Base-by-base conservation (phyloP, 192 early-diverging fungal species). In the Podila verticillata region DNA sequence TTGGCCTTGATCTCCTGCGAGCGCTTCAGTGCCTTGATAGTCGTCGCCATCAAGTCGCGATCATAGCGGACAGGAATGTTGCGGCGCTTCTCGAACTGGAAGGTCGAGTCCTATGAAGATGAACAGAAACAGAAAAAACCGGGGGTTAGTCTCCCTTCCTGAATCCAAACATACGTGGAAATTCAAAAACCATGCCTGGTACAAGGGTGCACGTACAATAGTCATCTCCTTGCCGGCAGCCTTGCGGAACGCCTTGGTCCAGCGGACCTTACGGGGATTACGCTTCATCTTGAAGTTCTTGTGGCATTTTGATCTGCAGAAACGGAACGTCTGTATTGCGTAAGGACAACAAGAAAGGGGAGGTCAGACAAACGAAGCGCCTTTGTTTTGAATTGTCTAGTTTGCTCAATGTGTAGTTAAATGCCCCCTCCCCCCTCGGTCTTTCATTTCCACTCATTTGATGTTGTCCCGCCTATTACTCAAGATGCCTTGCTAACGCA, bases 281-380 rank as follows among this genome's bases (percentile, higher is more conserved):
- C 98, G 92, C 91, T 98, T 98, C 94, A 99, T 97, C 84, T 99
- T 99, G 88, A 99, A 99, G 88, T 97, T 98, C 83, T 94, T 96
- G 93, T 99, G 96, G 87, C 98, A 99, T 89, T 99, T 98, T 73
- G 97, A 98, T 74, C 96, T 91, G 82, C 98, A 99, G 82, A 95
- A 97, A 54, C 95, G 90, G 85, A 97, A 97, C 30, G 90, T 89
- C 94, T 96, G 86, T 7, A 4, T 15, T 44, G 12, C 39, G 36
- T 12, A 44, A 44, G 10, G 39, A 44, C 12, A 44, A 44, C 1
- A 44, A 12, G 66, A 47, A n/a, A 57, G 24, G 39, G 39, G 17
- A 3, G 4, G 39, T 44, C 26, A 44, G 13, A 65, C 17, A 44
- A 44, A 44, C 0, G 0, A 12, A 3, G 39, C 39, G 39, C 39